Evolutionary conservation across 805 yeast genomes (phyloP).

Genomic region (Tetrapisispora arboricola): DNA sequence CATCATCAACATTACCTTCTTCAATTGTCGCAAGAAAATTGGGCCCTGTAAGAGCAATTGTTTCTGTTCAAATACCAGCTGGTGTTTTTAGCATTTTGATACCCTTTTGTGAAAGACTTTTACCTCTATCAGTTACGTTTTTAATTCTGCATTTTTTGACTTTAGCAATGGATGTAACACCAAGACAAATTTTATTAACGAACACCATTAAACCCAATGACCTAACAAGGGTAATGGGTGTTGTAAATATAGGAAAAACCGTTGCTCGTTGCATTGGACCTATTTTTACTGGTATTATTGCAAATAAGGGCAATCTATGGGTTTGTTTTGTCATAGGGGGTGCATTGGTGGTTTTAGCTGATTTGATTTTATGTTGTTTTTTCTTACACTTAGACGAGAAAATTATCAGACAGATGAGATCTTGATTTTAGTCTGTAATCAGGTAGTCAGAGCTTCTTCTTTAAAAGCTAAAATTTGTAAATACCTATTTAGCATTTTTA

Average conservation of each 20-base stretch:
- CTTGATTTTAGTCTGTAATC: neutral
- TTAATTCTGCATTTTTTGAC: constrained; percentile 51
- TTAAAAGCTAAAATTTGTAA: neutral
- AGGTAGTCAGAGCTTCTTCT: neutral
- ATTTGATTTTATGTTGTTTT: constrained; percentile 23
- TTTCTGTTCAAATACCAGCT: constrained; percentile 69
- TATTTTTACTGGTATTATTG: constrained; percentile 62
- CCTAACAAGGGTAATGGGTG: constrained; percentile 69
- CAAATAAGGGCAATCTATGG: constrained; percentile 38
- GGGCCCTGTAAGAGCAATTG: constrained; percentile 74
- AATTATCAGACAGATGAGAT: constrained; percentile 16
- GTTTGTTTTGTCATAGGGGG: constrained; percentile 44
- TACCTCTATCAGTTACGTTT: constrained; percentile 38
- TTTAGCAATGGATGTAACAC: constrained; percentile 83
- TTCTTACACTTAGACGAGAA: constrained; percentile 28
- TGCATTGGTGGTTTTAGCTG: constrained; percentile 36
- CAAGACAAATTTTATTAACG: constrained; percentile 72
- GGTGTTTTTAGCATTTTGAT: constrained; percentile 49
- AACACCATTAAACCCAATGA: constrained; percentile 53
- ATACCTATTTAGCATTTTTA: neutral
- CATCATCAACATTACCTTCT: constrained; percentile 67
- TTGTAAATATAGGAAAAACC: constrained; percentile 79
- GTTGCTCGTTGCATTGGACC: constrained; percentile 81
- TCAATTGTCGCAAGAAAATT: constrained; percentile 52
- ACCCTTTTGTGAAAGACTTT: constrained; percentile 35